Conservation (phyloP, 257 asterid species). For the Cynanchum wilfordii region DNA sequence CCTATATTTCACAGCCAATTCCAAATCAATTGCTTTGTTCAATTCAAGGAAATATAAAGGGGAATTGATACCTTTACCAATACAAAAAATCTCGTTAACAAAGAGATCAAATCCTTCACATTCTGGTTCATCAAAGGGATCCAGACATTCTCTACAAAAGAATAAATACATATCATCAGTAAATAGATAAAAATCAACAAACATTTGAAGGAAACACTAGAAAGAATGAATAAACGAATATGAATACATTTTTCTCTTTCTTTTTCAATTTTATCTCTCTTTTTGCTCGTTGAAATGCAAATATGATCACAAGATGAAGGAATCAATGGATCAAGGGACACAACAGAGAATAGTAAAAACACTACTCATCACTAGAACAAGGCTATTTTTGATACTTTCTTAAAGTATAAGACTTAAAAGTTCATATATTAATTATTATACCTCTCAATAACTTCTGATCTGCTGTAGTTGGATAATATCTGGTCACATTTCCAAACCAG, state of each 20-base stretch:
- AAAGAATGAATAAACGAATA: neutral
- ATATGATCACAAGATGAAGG: neutral
- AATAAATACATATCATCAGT: neutral
- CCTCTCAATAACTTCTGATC: slow-evolving; percentile 80
- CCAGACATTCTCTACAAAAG: slow-evolving; percentile 64
- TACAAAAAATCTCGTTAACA: slow-evolving; percentile 70
- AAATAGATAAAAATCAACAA: neutral
- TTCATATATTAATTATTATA: slow-evolving; percentile 14
- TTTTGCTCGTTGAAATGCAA: neutral
- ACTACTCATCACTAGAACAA: too few species aligned
- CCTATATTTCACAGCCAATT: neutral
- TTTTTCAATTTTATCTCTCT: neutral
- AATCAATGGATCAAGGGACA: neutral
- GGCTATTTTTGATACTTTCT: too few species aligned
- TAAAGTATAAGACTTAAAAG: neutral
- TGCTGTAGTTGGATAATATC: slow-evolving; percentile 67
- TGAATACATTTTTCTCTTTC: neutral
- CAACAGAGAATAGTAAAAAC: neutral
- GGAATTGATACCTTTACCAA: slow-evolving; percentile 60
- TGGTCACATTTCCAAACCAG: slow-evolving; percentile 32
- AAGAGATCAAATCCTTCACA: slow-evolving; percentile 83
- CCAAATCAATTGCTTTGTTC: neutral
- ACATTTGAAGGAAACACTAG: neutral
- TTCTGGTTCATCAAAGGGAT: slow-evolving; percentile 91
- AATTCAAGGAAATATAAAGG: neutral